phyloP scores from a whole-genome alignment of 768 basidiomycete genomes.

The Lactarius indigo region DNA sequence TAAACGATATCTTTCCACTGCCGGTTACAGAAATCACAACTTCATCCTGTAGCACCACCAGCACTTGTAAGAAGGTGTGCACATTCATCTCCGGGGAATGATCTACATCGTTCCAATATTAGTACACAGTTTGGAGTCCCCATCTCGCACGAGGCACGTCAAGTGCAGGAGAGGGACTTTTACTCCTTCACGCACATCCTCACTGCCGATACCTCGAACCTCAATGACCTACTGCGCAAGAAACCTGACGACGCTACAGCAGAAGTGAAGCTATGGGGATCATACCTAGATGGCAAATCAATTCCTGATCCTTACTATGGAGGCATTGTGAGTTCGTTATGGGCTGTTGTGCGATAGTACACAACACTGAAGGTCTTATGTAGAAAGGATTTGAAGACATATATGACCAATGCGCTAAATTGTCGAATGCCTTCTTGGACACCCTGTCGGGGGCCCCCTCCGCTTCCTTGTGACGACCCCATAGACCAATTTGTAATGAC shows the following conservation, averaged over 20 bases:
- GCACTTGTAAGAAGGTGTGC: slow-evolving; percentile 64
- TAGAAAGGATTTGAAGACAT: slow-evolving; percentile 71
- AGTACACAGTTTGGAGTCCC: slow-evolving; percentile 60
- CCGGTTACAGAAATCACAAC: background rate
- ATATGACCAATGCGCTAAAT: slow-evolving; percentile 70
- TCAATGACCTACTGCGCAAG: slow-evolving; percentile 54
- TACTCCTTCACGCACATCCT: slow-evolving; percentile 77
- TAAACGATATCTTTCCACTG: slow-evolving; percentile 29
- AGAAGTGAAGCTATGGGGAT: slow-evolving; percentile 73
- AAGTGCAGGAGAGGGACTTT: slow-evolving; percentile 65
- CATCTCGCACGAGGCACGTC: slow-evolving; percentile 66
- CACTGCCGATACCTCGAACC: slow-evolving; percentile 77
- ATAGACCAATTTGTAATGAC: background rate
- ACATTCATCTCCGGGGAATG: background rate
- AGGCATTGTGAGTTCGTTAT: slow-evolving; percentile 44
- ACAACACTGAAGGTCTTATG: slow-evolving; percentile 27
- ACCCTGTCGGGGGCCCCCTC: slow-evolving; percentile 40
- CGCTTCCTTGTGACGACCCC: slow-evolving; percentile 5
- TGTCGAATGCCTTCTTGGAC: slow-evolving; percentile 81
- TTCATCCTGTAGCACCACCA: slow-evolving; percentile 50
- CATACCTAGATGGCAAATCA: slow-evolving; percentile 62
- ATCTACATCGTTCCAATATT: background rate
- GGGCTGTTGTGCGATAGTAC: background rate
- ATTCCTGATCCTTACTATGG: slow-evolving; percentile 89
- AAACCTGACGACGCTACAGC: slow-evolving; percentile 52